These are phyloP conservation scores for Senna siamea DNA, from an alignment of 306 rosid genomes.

Conservation along the genomic window DNA sequence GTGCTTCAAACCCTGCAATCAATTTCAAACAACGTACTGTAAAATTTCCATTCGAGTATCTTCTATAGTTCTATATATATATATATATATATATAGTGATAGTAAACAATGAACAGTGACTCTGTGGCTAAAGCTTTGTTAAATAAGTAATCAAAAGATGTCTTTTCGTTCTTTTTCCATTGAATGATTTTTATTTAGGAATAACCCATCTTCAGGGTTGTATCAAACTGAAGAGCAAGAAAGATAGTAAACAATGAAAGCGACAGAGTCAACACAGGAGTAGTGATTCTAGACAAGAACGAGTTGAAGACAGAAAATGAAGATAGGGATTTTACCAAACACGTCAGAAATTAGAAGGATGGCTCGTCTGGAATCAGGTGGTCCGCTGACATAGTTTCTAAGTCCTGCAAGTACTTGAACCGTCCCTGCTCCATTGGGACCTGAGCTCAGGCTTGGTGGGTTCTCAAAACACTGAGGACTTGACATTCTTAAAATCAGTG, in stretches of 20 bases:
- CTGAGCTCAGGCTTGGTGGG: constrained; percentile 47
- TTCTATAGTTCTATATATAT: neutral
- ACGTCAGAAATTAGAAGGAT: constrained; percentile 55
- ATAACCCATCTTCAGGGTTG: too few species aligned
- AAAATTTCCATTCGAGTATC: neutral
- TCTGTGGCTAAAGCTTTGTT: too few species aligned
- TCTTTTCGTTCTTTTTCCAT: too few species aligned
- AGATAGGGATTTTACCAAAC: constrained; percentile 43
- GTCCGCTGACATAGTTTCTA: constrained; percentile 49
- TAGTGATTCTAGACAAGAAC: neutral
- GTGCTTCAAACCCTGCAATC: constrained; percentile 67
- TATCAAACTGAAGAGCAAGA: neutral
- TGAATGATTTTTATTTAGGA: too few species aligned
- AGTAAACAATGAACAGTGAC: too few species aligned
- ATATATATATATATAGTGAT: too few species aligned
- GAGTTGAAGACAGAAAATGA: constrained; percentile 13
- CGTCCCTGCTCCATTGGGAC: constrained; percentile 41
- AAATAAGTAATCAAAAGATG: too few species aligned
- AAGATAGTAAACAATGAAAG: neutral
- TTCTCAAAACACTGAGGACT: constrained; percentile 50
- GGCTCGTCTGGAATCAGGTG: constrained; percentile 50
- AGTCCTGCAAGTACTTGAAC: constrained; percentile 50
- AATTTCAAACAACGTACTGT: constrained; percentile 11
- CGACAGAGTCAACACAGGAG: neutral
- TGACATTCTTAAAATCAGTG: constrained; percentile 34